Evolutionary conservation across 495 filamentous ascomycete species (phyloP).

Genomic region (Neurospora sp.): DNA sequence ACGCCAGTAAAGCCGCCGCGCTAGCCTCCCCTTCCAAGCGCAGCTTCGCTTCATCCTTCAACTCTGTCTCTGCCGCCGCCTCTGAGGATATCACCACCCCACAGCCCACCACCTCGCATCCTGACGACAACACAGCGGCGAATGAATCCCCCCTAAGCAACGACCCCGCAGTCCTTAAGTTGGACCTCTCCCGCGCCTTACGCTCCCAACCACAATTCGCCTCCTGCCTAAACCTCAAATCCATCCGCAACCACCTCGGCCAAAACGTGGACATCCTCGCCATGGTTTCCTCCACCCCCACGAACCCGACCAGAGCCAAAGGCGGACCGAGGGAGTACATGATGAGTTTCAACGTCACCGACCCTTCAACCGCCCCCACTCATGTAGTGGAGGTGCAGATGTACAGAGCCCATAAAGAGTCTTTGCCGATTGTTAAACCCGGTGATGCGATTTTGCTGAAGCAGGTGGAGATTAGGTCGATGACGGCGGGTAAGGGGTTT

Average conservation of each 20-base stretch:
- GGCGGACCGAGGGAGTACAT: slow-evolving; percentile 60
- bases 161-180: background rate
- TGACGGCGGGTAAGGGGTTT: slow-evolving; percentile 41
- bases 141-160: background rate
- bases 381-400: slow-evolving; percentile 52
- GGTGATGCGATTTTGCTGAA: slow-evolving; percentile 73
- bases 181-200: slow-evolving; percentile 31
- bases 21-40: slow-evolving; percentile 10
- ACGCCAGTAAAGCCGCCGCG: slow-evolving; percentile 7
- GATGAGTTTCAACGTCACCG: slow-evolving; percentile 59
- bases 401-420: slow-evolving; percentile 61
- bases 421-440: slow-evolving; percentile 54
- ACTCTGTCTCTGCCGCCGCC: background rate
- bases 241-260: slow-evolving; percentile 46
- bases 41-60: slow-evolving; percentile 14
- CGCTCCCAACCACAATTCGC: slow-evolving; percentile 52
- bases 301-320: slow-evolving; percentile 48
- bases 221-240: slow-evolving; percentile 60
- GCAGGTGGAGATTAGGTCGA: slow-evolving; percentile 59
- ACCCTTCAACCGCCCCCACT: slow-evolving; percentile 44
- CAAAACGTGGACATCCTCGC: slow-evolving; percentile 56
- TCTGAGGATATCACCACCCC: background rate
- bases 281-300: slow-evolving; percentile 48
- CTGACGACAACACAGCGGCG: background rate
- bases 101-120: background rate